Base-by-base conservation (phyloP, 495 filamentous ascomycete species). In the Talaromyces ruber region DNA sequence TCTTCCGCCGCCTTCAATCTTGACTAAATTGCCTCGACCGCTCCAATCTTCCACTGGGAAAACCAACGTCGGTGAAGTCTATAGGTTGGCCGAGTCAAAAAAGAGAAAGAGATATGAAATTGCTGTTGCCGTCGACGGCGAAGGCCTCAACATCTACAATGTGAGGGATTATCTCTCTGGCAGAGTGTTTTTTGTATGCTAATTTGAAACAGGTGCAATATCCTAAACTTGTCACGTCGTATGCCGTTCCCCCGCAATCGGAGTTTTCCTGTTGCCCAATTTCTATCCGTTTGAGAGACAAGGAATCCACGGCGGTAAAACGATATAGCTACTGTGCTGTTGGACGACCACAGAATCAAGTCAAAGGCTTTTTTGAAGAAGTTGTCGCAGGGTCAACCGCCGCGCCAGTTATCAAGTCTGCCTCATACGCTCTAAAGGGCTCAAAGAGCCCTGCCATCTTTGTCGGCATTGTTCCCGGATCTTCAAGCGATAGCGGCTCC, bases 61-160 rank as follows among this genome's bases (percentile, higher is more conserved):
- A 50, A 85, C 88, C 63, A 78, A 78, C 16, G 82, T 86, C 56
- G 82, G 84, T 60, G 87, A 90, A 64, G 91, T 95, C 30, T 86
- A 83, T 68, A 85, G 88, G 68, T 71, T 89, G 57, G 81, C 84
- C 43, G 87, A 86, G 18, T 82, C 81, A 32, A 90, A 83, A 76
- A 96, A 93, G 78, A 83, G 89, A 68, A 97, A 97, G 76, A 82
- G 94, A 65, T 80, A 83, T 66, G 95, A 99, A 73, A 74, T 98
- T 59, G 89, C 83, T 12, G 85, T 94, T 8, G 90, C 89, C 8
- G 85, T 97, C 67, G 92, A 99, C 75, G 92, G 92, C 60, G 92
- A 97, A 69, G 88, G 90, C 14, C 81, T 97, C 14, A 94, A 92
- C 70, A 85, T 99, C 54, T 97, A 97, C 76, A 88, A 97, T 81